A percentile compares a stretch with the other conserved stretches of the same genome.
Conservation (phyloP, 169 alveolate species). For the Plasmodium knowlesi region DNA sequence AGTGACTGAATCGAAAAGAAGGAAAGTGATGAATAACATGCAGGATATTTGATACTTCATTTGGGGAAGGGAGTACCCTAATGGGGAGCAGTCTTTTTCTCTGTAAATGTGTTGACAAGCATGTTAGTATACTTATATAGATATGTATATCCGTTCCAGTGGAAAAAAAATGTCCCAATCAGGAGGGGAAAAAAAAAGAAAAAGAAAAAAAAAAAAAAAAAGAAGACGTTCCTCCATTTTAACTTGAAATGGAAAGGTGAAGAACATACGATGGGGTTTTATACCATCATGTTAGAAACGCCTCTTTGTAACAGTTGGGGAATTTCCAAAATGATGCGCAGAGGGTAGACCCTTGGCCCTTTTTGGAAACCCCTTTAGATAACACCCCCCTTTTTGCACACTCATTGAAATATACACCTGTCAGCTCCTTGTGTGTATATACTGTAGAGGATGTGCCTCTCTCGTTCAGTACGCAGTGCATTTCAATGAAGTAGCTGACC, state of each 20-base stretch:
- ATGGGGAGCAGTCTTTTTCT: background rate
- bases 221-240: background rate
- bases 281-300: background rate
- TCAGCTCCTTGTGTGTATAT: background rate
- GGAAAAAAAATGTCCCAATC: background rate
- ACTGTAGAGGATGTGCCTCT: background rate
- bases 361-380: background rate
- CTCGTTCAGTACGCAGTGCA: background rate
- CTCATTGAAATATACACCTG: background rate
- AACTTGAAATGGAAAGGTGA: background rate
- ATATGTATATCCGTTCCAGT: background rate
- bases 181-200: background rate
- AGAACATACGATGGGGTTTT: background rate
- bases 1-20: slow-evolving; percentile 62
- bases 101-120: background rate
- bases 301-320: background rate
- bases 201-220: background rate
- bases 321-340: background rate
- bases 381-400: background rate
- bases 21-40: slow-evolving; percentile 25
- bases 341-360: background rate
- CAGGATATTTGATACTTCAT: slow-evolving; percentile 18
- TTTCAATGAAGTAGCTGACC: background rate
- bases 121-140: background rate
- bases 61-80: background rate